Evolutionary conservation across 2,329 filamentous ascomycete species (phyloP).

Genomic region (Colletotrichum tanaceti): DNA sequence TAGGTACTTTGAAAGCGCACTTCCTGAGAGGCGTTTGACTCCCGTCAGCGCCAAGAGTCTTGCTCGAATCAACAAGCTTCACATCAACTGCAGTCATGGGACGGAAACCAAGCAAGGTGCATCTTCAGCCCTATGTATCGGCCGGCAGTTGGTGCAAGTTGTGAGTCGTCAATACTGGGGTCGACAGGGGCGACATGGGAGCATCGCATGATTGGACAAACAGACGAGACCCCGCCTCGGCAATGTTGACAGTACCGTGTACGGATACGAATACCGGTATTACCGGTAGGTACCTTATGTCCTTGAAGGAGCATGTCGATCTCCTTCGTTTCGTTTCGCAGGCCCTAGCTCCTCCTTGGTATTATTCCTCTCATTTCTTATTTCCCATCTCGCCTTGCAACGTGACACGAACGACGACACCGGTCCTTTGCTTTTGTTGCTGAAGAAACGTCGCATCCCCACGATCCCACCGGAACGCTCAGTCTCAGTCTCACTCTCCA

Average conservation of each 20-base stretch:
- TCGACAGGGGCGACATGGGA: neutral
- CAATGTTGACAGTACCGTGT: no score
- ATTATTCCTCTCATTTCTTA: neutral
- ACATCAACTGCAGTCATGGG: neutral
- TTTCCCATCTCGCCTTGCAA: neutral
- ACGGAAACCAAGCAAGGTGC: neutral
- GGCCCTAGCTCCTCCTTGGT: neutral
- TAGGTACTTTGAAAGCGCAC: no score
- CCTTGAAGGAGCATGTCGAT: neutral
- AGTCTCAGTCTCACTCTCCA: neutral
- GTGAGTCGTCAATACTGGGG: neutral
- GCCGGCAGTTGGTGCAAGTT: neutral
- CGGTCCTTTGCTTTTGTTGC: neutral
- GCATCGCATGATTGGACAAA: neutral
- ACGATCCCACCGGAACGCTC: neutral
- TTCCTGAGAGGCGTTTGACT: neutral
- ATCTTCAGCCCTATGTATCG: slow-evolving; percentile 5
- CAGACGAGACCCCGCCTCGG: neutral
- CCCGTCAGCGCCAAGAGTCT: neutral
- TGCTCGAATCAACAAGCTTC: neutral
- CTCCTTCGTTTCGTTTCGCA: neutral
- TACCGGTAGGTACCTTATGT: no score
- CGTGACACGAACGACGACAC: neutral
- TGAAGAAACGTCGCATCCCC: slow-evolving; percentile 1
- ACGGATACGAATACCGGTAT: no score